Evolutionary conservation across 345 rosid species (phyloP).

Genomic region (Arabis alpina): DNA sequence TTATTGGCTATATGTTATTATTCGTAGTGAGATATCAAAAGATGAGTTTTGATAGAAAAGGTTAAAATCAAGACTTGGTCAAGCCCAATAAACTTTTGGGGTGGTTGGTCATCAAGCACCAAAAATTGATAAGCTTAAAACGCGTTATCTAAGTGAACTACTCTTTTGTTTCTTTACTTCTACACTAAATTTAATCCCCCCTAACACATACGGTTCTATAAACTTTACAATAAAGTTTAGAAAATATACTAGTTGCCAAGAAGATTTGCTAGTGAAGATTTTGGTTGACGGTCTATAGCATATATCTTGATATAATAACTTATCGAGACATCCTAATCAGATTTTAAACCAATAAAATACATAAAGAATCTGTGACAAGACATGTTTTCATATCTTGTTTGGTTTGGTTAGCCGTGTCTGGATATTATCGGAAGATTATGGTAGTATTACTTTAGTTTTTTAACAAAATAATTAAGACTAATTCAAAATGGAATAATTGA

Average conservation of each 20-base stretch:
- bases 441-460: neutral
- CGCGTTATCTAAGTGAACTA: constrained; percentile 38
- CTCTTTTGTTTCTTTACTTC: constrained; percentile 9
- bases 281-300: neutral
- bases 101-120: constrained; percentile 14
- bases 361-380: constrained; percentile 32
- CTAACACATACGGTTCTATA: neutral
- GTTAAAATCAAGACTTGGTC: constrained; percentile 22
- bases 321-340: constrained; percentile 5
- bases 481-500: constrained; percentile 32
- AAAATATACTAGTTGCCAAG: neutral
- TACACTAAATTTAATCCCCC: neutral
- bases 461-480: constrained; percentile 24
- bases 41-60: constrained; percentile 17
- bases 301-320: neutral
- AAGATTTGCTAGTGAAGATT: neutral
- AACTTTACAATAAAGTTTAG: neutral
- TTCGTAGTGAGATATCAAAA: neutral
- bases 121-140: constrained; percentile 13
- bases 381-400: constrained; percentile 9
- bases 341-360: neutral
- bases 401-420: constrained; percentile 6
- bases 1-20: too few relatives aligned
- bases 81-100: neutral
- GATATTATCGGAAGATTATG: constrained; percentile 3